Evolutionary conservation across 441 rosid species (phyloP).

Genomic region (Jatropha multifida): DNA sequence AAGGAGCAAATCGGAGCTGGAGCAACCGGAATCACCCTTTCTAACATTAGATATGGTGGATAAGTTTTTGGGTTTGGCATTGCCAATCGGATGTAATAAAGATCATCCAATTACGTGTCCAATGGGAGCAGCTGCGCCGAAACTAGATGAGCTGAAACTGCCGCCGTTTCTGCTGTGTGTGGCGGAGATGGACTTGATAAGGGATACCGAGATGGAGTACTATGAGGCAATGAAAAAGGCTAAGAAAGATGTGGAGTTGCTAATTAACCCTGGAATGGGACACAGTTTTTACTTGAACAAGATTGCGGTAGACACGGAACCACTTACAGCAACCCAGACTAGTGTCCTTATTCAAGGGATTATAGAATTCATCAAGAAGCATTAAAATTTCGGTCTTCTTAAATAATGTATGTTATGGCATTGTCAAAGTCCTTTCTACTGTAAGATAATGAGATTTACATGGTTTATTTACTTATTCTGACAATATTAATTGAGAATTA

Average conservation of each 20-base stretch:
- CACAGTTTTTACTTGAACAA: slow-evolving; percentile 61
- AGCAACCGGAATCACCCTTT: slow-evolving; percentile 52
- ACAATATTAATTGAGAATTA: no score
- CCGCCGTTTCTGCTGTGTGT: slow-evolving; percentile 51
- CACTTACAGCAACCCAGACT: slow-evolving; percentile 37
- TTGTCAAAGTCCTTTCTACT: no score
- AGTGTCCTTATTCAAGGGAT: slow-evolving; percentile 37
- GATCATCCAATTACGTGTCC: slow-evolving; percentile 63
- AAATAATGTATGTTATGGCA: no score
- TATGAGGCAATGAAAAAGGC: slow-evolving; percentile 54
- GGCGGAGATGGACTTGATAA: slow-evolving; percentile 52
- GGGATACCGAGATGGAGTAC: slow-evolving; percentile 61
- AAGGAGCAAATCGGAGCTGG: slow-evolving; percentile 60
- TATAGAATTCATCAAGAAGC: slow-evolving; percentile 37
- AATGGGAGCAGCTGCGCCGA: slow-evolving; percentile 43
- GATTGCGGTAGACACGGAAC: slow-evolving; percentile 46
- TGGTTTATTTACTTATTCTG: no score
- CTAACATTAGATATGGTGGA: slow-evolving; percentile 57
- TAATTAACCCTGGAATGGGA: slow-evolving; percentile 46
- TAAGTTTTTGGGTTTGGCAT: slow-evolving; percentile 43
- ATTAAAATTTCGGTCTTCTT: not conserved
- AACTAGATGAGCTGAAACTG: slow-evolving; percentile 36
- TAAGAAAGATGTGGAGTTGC: slow-evolving; percentile 44
- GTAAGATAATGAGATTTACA: no score
- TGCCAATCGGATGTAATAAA: slow-evolving; percentile 46